These are phyloP conservation scores for Debaryomycetaceae sp. DNA, from an alignment of 1,139 yeast genomes.

Conservation along the genomic window DNA sequence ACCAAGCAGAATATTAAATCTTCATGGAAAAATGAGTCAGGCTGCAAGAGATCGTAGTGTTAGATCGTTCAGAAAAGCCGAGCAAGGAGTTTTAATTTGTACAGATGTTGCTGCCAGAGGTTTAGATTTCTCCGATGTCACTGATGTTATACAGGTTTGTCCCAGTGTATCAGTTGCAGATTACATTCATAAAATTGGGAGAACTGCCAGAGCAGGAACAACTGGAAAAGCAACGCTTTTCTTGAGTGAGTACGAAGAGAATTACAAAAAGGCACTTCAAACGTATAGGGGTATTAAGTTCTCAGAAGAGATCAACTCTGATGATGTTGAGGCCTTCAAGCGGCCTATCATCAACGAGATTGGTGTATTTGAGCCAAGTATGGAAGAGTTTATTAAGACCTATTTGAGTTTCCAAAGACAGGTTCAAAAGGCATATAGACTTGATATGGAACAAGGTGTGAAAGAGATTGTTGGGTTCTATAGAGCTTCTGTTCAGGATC, in stretches of 20 bases:
- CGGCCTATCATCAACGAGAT: conserved; percentile 11
- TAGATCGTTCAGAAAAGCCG: conserved; percentile 47
- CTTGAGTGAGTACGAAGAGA: conserved; percentile 45
- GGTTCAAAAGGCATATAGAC: conserved; percentile 23
- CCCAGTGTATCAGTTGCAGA: conserved; percentile 72
- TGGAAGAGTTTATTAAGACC: conserved; percentile 22
- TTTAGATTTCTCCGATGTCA: conserved; percentile 84
- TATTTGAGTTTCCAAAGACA: conserved; percentile 33
- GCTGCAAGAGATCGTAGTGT: conserved; percentile 58
- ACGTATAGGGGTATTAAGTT: conserved; percentile 50
- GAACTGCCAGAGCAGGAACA: conserved; percentile 94
- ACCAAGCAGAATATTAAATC: conserved; percentile 21
- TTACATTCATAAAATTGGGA: conserved; percentile 90
- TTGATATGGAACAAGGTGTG: conserved; percentile 14
- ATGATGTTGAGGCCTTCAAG: conserved; percentile 10
- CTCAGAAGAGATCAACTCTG: conserved; percentile 23
- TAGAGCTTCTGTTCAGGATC: conserved; percentile 13
- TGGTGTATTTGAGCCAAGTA: conserved; percentile 9
- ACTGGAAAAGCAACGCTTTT: conserved; percentile 64
- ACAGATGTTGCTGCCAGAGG: conserved; percentile 98
- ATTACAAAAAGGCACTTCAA: conserved; percentile 43
- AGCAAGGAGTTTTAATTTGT: conserved; percentile 63
- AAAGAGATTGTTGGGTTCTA: conserved; percentile 7
- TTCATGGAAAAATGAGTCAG: conserved; percentile 77
- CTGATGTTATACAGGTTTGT: conserved; percentile 78